A percentile compares a stretch with the other conserved stretches of the same genome.
Evolutionary conservation across 257 asterid genomes (phyloP).

Genomic region (Solanum arcanum): DNA sequence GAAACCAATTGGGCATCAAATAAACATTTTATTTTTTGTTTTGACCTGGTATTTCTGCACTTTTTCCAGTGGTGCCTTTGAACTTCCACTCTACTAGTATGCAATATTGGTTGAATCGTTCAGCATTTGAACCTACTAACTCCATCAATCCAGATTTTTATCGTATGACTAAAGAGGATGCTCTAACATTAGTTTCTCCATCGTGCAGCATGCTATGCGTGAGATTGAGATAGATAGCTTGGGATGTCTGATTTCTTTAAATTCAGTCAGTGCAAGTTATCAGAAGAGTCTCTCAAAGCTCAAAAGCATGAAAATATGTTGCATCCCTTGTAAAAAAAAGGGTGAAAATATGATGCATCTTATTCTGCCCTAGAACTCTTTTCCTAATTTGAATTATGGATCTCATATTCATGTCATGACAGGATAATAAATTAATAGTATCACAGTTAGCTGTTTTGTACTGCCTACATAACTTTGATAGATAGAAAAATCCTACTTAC

Average conservation of each 20-base stretch:
- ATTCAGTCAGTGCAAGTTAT: neutral
- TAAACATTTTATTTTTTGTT: neutral
- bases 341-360: neutral
- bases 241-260: neutral
- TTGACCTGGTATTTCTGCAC: neutral
- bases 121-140: neutral
- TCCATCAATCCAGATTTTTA: neutral
- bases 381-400: neutral
- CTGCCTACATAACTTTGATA: neutral
- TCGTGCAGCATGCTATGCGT: neutral
- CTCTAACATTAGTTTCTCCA: neutral
- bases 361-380: neutral
- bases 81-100: neutral
- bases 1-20: neutral
- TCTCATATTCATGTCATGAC: neutral
- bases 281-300: neutral
- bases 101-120: neutral
- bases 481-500: neutral
- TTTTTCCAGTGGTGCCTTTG: neutral
- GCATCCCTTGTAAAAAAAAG: neutral
- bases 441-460: neutral
- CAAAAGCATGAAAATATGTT: neutral
- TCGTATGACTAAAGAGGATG: neutral
- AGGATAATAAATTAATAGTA: neutral
- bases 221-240: neutral